Base-by-base conservation (phyloP, 2,329 filamentous ascomycete genomes). In the Talaromyces verruculosus region DNA sequence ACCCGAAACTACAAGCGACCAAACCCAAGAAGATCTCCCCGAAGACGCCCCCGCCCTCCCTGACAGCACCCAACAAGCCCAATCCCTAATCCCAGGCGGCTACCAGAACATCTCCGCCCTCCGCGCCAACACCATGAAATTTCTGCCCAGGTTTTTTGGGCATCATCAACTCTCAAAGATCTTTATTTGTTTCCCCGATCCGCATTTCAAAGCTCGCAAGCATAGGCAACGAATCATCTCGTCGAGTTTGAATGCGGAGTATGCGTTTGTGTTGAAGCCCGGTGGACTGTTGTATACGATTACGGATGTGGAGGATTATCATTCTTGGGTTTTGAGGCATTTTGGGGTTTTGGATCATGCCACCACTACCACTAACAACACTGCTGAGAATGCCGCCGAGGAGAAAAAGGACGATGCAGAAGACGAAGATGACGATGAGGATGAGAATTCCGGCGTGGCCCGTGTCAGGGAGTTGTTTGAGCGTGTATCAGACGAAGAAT, bases 151-250 rank as follows among this genome's bases (percentile, higher is more conserved):
- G 76, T 97, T 97, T 84, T 98, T 99, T 83, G 82, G 80, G 64
- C 91, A 89, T 73, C 84, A 81, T 15, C 93, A 97, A 76, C 87
- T 99, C 15, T 87, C 85, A 69, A 96, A 96, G 76, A 91, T 98
- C 75, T 99, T 99, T 78, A 91, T 99, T 72, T 99, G 95, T 82
- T 99, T 99, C 76, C 95, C 95, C 0, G 95, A 99, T 74, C 95
- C 95, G 67, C 95, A 99, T 79, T 99, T 99, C 84, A 99, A 99
- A 80, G 88, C 92, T 13, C 87, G 94, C 69, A 99, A 99, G 79
- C 95, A 98, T 83, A 99, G 99, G 80, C 93, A 93, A 45, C 85
- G 95, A 45, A 99, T 99, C 72, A 92, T 99, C 2, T 95, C 91
- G 25, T 86, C 90, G 51, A 93, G 92, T 15, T 82, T 99, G 63